These are phyloP conservation scores for Leucogyrophana mollusca DNA, from an alignment of 768 basidiomycete species.

Conservation along the genomic window DNA sequence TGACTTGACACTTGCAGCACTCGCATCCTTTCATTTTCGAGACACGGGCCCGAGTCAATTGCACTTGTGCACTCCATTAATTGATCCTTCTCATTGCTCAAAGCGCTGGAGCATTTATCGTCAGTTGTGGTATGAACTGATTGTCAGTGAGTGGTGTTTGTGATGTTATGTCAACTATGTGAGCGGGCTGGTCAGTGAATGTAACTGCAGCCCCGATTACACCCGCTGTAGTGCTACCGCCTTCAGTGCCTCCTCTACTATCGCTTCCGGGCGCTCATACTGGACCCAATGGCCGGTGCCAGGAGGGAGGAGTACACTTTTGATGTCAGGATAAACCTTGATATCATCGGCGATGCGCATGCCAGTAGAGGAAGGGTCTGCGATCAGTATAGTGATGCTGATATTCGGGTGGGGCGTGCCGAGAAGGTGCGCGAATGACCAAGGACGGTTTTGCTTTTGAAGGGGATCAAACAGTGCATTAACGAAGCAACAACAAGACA, in stretches of 20 bases:
- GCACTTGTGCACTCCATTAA: no score
- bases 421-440: conserved; percentile 12
- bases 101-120: no score
- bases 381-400: conserved; percentile 13
- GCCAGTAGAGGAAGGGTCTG: conserved; percentile 8
- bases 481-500: neutral
- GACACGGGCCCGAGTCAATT: no score
- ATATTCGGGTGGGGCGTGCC: conserved; percentile 8
- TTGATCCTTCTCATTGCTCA: no score
- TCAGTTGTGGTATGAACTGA: no score
- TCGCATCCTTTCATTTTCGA: no score
- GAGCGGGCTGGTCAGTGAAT: no score
- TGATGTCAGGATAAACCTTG: conserved; percentile 7
- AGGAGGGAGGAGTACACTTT: neutral
- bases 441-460: conserved; percentile 14
- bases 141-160: no score
- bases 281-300: conserved; percentile 17
- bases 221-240: no score
- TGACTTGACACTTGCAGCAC: no score
- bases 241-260: conserved; percentile 8
- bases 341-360: conserved; percentile 4
- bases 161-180: no score
- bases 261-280: conserved; percentile 6
- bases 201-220: no score
- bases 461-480: neutral